Evolutionary conservation across 208 protist species (phyloP).

Genomic region (Trypanosoma conorhini): DNA sequence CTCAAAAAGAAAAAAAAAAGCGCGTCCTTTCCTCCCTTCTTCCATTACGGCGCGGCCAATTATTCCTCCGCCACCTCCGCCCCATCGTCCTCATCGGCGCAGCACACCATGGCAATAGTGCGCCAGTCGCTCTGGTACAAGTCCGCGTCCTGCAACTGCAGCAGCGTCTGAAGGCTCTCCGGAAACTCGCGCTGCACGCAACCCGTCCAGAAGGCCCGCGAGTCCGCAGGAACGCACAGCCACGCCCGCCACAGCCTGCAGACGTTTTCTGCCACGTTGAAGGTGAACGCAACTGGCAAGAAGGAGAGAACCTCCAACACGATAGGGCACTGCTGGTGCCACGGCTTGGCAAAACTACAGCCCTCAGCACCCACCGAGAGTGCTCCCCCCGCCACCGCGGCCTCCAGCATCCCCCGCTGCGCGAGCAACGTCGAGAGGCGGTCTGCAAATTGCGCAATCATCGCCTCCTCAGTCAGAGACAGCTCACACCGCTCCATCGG

Average conservation of each 20-base stretch:
- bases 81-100: slow-evolving; percentile 25
- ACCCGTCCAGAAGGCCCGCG: slow-evolving; percentile 68
- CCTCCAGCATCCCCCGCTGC: not conserved
- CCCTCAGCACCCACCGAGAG: not conserved
- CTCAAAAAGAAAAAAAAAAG: not conserved
- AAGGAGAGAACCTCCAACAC: slow-evolving; percentile 69
- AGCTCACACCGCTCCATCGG: slow-evolving; percentile 34
- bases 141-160: slow-evolving; percentile 41
- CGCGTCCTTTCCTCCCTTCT: not conserved
- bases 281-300: slow-evolving; percentile 49
- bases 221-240: slow-evolving; percentile 45
- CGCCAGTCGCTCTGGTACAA: slow-evolving; percentile 69
- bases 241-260: slow-evolving; percentile 64
- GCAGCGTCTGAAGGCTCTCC: slow-evolving; percentile 33
- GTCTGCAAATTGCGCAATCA: slow-evolving; percentile 50
- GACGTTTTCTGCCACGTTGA: slow-evolving; percentile 60
- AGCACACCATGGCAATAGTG: slow-evolving; percentile 71
- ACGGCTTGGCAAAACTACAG: slow-evolving; percentile 5
- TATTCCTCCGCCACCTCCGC: not conserved
- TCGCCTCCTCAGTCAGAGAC: slow-evolving; percentile 29
- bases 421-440: slow-evolving; percentile 32
- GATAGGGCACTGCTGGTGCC: slow-evolving; percentile 36
- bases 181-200: slow-evolving; percentile 80
- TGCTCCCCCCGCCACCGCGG: not conserved
- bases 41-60: not conserved